Evolutionary conservation across 2,329 filamentous ascomycete species (phyloP).

Genomic region (Cercospora canescens): DNA sequence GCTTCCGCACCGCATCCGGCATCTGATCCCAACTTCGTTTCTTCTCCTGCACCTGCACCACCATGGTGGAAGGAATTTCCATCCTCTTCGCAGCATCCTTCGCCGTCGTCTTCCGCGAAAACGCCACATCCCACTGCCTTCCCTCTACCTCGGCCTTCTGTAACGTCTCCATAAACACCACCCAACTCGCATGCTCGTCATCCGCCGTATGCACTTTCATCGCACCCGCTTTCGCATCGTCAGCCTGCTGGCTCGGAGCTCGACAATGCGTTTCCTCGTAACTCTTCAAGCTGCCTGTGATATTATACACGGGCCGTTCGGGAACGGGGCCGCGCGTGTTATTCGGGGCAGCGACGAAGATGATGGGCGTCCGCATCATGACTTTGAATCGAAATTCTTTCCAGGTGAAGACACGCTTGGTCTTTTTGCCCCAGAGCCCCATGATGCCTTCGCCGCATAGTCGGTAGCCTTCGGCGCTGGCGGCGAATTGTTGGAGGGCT

Average conservation of each 20-base stretch:
- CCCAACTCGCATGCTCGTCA: constrained; percentile 16
- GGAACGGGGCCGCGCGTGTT: constrained; percentile 9
- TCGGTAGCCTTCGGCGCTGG: constrained; percentile 18
- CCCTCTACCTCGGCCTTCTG: constrained; percentile 12
- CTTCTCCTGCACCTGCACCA: constrained; percentile 13
- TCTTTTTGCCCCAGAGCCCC: constrained; percentile 13
- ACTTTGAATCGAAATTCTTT: constrained; percentile 18
- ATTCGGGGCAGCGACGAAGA: constrained; percentile 10
- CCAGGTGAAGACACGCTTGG: constrained; percentile 9
- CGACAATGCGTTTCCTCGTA: constrained; percentile 6
- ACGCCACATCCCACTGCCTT: constrained; percentile 6
- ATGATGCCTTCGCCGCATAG: constrained; percentile 15
- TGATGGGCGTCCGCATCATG: constrained; percentile 11
- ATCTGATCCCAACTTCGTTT: constrained; percentile 19
- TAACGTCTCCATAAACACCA: constrained; percentile 9
- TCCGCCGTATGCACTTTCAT: constrained; percentile 10
- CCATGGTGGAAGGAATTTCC: background rate
- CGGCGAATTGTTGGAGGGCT: constrained; percentile 14
- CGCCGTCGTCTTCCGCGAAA: background rate
- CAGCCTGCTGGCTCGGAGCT: background rate
- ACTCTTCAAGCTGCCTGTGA: constrained; percentile 1
- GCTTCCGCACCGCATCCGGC: constrained; percentile 14
- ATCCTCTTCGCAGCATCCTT: background rate
- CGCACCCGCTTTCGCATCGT: constrained; percentile 4
- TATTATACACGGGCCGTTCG: background rate